Conservation (phyloP, 169 alveolate genomes). For the Plasmodium vivax region DNA sequence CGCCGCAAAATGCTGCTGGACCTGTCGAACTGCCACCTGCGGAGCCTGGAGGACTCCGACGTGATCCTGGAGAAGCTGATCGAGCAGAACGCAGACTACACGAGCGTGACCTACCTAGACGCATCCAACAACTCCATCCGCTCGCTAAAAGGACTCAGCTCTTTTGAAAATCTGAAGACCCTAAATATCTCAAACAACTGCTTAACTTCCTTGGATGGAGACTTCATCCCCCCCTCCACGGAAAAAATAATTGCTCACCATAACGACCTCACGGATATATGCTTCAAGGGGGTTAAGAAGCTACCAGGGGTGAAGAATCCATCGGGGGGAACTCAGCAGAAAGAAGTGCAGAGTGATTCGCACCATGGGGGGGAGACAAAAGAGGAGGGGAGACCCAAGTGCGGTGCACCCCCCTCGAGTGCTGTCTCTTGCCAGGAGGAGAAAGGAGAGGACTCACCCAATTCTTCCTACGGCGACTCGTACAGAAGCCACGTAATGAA, state of each 20-base stretch:
- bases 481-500: background rate
- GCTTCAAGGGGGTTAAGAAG: conserved; percentile 27
- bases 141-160: conserved; percentile 36
- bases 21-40: conserved; percentile 32
- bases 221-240: conserved; percentile 26
- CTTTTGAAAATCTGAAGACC: conserved; percentile 37
- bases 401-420: background rate
- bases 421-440: background rate
- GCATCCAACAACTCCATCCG: conserved; percentile 29
- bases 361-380: too few relatives aligned
- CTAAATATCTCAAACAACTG: conserved; percentile 37
- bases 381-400: background rate
- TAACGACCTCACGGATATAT: conserved; percentile 24
- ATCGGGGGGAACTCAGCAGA: background rate
- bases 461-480: conserved; percentile 9
- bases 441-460: background rate
- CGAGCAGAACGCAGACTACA: conserved; percentile 30
- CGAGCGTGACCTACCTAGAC: conserved; percentile 59
- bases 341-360: background rate
- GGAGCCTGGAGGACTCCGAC: conserved; percentile 56
- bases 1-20: conserved; percentile 33
- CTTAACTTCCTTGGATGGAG: conserved; percentile 40
- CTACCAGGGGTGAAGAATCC: too few relatives aligned
- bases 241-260: conserved; percentile 44
- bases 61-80: conserved; percentile 46